Percentiles rank a stretch among this genome's conserved stretches.
Evolutionary conservation across 2,329 filamentous ascomycete genomes (phyloP).

Genomic region (Pyrenophora seminiperda): DNA sequence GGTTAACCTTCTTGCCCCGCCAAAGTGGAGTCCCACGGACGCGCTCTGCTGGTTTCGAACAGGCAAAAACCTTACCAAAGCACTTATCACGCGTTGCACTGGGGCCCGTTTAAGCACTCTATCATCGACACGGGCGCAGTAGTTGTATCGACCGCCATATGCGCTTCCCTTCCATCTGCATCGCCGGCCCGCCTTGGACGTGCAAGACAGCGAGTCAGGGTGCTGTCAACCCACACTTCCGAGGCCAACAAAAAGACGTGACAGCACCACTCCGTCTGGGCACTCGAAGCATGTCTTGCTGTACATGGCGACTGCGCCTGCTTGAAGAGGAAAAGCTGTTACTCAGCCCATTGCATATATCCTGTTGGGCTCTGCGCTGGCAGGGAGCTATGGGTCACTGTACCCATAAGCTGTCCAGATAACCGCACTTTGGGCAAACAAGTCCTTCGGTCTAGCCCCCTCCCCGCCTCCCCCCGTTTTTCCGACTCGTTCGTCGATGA

Average conservation of each 20-base stretch:
- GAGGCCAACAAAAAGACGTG: not conserved
- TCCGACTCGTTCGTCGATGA: not conserved
- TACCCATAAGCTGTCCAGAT: no score
- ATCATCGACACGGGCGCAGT: slow-evolving; percentile 8
- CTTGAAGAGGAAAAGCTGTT: no score
- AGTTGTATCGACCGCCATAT: slow-evolving; percentile 12
- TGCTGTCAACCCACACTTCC: slow-evolving; percentile 3
- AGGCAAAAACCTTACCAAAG: not conserved
- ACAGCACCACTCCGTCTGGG: slow-evolving; percentile 1
- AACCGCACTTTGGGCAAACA: no score
- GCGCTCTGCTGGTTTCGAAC: slow-evolving; percentile 6
- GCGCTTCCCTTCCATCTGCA: slow-evolving; percentile 8
- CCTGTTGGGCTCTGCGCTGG: no score
- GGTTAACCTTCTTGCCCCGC: slow-evolving; percentile 21
- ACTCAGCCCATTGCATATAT: no score
- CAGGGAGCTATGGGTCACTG: no score
- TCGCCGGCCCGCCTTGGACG: slow-evolving; percentile 9
- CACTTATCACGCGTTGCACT: slow-evolving; percentile 18
- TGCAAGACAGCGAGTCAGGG: slow-evolving; percentile 8
- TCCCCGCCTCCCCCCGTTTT: no score
- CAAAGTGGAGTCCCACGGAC: slow-evolving; percentile 8
- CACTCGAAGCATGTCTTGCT: no score
- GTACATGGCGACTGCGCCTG: no score
- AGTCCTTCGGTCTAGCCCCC: no score
- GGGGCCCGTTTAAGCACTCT: slow-evolving; percentile 32